Evolutionary conservation across 257 asterid species (phyloP).

Genomic region (Rubia yunnanensis): DNA sequence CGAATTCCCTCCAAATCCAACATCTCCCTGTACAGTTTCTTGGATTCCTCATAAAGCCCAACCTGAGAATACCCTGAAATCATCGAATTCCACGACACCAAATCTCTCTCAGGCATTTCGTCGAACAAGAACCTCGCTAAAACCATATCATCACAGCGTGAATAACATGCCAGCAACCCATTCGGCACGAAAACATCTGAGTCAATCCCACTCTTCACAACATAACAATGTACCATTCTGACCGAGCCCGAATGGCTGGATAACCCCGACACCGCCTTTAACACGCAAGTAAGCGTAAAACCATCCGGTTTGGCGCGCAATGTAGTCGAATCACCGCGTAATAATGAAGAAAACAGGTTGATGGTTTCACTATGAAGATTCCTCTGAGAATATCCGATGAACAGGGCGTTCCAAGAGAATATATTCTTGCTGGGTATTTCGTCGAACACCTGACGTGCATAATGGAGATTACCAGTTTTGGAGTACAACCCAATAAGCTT

Average conservation of each 20-base stretch:
- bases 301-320: slow-evolving; percentile 42
- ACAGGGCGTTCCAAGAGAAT: slow-evolving; percentile 71
- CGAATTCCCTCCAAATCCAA: slow-evolving; percentile 28
- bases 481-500: slow-evolving; percentile 61
- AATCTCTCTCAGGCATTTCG: slow-evolving; percentile 54
- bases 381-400: slow-evolving; percentile 52
- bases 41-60: slow-evolving; percentile 62
- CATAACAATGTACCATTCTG: slow-evolving; percentile 51
- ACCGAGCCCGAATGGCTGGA: slow-evolving; percentile 19
- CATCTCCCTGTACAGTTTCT: slow-evolving; percentile 49
- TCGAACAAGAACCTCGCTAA: slow-evolving; percentile 53
- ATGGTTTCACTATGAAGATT: slow-evolving; percentile 36
- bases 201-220: slow-evolving; percentile 47
- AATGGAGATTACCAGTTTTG: slow-evolving; percentile 22
- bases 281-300: slow-evolving; percentile 56
- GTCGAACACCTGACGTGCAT: slow-evolving; percentile 75
- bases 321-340: slow-evolving; percentile 18
- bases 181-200: slow-evolving; percentile 54
- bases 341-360: slow-evolving; percentile 26
- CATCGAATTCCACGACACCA: slow-evolving; percentile 85
- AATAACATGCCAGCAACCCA: slow-evolving; percentile 67
- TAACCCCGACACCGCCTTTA: slow-evolving; percentile 67
- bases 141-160: slow-evolving; percentile 54
- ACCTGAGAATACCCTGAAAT: slow-evolving; percentile 76
- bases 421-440: slow-evolving; percentile 52